A percentile compares a stretch with the other conserved stretches of the same genome.
Conservation (phyloP, 1,284 basidiomycete genomes). For the Meira miltonrushii region DNA sequence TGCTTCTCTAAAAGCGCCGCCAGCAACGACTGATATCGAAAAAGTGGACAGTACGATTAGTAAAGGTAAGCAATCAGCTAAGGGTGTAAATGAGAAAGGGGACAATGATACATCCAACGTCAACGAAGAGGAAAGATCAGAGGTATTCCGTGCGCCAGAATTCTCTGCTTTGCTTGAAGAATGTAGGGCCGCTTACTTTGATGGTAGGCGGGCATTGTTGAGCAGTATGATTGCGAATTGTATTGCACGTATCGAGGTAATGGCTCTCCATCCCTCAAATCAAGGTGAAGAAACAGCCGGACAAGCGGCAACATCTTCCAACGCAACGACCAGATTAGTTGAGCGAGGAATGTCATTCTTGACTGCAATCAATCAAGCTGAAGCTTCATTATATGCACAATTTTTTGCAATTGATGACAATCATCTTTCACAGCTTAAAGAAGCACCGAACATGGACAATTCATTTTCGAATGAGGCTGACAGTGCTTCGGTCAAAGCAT, state of each 20-base stretch:
- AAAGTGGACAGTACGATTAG: slow-evolving; percentile 16
- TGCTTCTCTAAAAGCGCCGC: slow-evolving; percentile 3
- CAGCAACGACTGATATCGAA: slow-evolving; percentile 4
- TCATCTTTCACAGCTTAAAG: no score
- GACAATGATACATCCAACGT: not conserved
- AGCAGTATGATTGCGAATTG: slow-evolving; percentile 17
- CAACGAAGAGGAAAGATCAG: not conserved
- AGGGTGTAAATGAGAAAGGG: not conserved
- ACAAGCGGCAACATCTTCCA: not conserved
- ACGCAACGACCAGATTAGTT: not conserved
- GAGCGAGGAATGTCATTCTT: slow-evolving; percentile 3
- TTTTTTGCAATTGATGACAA: slow-evolving; percentile 1
- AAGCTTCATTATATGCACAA: not conserved
- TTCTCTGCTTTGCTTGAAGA: slow-evolving; percentile 32
- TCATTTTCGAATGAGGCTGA: not conserved
- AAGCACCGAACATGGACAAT: no score
- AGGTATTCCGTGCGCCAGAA: slow-evolving; percentile 24
- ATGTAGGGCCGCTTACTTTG: slow-evolving; percentile 29
- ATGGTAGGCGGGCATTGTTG: slow-evolving; percentile 23
- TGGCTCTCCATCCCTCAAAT: not conserved
- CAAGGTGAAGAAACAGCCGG: not conserved
- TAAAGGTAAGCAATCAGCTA: not conserved
- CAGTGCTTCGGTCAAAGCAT: not conserved
- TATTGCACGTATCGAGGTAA: slow-evolving; percentile 22
- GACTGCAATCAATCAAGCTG: slow-evolving; percentile 3